Evolutionary conservation across 768 basidiomycete genomes (phyloP).

Genomic region (Russula abietina): DNA sequence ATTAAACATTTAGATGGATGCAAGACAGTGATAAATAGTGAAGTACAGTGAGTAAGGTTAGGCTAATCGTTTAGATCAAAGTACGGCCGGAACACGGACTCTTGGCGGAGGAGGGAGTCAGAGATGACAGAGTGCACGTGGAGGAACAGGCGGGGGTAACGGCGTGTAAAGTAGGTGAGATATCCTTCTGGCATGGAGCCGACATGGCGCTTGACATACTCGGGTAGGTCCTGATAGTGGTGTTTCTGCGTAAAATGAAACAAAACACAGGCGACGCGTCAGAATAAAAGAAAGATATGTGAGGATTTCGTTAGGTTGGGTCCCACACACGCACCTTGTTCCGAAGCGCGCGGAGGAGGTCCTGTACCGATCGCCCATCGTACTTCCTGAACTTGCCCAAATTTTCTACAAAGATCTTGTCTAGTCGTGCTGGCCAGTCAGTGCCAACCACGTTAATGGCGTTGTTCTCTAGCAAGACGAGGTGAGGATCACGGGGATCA

Average conservation of each 20-base stretch:
- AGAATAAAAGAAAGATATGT: slow-evolving; percentile 3
- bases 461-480: slow-evolving; percentile 67
- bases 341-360: slow-evolving; percentile 84
- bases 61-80: slow-evolving; percentile 59
- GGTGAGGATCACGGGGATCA: slow-evolving; percentile 74
- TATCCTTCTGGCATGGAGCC: slow-evolving; percentile 92
- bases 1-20: slow-evolving; percentile 1
- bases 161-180: slow-evolving; percentile 84
- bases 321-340: slow-evolving; percentile 67
- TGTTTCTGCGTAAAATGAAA: slow-evolving; percentile 60
- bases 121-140: slow-evolving; percentile 86
- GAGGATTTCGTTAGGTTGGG: not conserved
- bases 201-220: slow-evolving; percentile 80
- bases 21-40: not conserved
- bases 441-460: slow-evolving; percentile 71
- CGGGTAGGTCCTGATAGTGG: slow-evolving; percentile 95
- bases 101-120: slow-evolving; percentile 62
- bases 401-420: slow-evolving; percentile 88
- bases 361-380: slow-evolving; percentile 84
- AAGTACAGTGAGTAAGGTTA: not conserved
- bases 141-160: slow-evolving; percentile 88
- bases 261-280: not conserved
- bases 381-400: slow-evolving; percentile 98
- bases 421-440: slow-evolving; percentile 85
- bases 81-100: slow-evolving; percentile 88